Base-by-base conservation (phyloP, 169 alveolate species). In the Eimeria praecox region DNA sequence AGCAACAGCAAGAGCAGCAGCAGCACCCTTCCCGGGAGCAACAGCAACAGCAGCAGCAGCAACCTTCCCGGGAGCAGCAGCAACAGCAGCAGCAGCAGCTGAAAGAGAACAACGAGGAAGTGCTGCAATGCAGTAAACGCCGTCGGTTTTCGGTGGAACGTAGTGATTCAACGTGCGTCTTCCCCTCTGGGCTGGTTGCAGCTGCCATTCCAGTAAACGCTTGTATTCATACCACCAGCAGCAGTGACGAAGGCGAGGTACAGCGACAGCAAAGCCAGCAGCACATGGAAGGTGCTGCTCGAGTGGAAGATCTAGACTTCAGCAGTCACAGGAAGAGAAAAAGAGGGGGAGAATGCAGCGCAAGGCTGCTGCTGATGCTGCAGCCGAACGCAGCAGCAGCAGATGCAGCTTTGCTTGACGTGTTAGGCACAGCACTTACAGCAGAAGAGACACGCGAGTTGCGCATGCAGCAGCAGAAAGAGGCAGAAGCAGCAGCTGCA, bases 341-440 rank as follows among this genome's bases (percentile, higher is more conserved):
- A 56, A 85, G 92, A 54, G 90, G 90, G 90, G 92, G 92, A 85
- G 92, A 85, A 24, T 85, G 92, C 92, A 85, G 92, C 92, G 52
- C 92, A 10, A 64, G 92, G 59, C 77, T 52, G 78, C 92, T 85
- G 75, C 52, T 85, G 77, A 85, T 85, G 92, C 92, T 85, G 54
- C 92, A 85, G 24, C 92, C 92, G 52, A 49, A 56, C 56, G 92
- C 92, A 35, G 75, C 92, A 8, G 92, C 92, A 85, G 92, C 92
- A 33, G 92, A 85, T 22, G 92, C 92, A 1, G 92, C 92, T 30
- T n/a, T 85, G 73, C 92, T 85, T 14, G 92, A 85, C 33, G 92
- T 85, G 35, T 30, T 85, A 49, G 92, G 92, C 5, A 85, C 92
- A 38, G 92, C 92, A 12, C 77, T 85, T 38, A 85, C 92, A 9